A percentile compares a stretch with the other conserved stretches of the same genome.
Evolutionary conservation across 768 basidiomycete genomes (phyloP).

Genomic region (Boletus subparvulus): DNA sequence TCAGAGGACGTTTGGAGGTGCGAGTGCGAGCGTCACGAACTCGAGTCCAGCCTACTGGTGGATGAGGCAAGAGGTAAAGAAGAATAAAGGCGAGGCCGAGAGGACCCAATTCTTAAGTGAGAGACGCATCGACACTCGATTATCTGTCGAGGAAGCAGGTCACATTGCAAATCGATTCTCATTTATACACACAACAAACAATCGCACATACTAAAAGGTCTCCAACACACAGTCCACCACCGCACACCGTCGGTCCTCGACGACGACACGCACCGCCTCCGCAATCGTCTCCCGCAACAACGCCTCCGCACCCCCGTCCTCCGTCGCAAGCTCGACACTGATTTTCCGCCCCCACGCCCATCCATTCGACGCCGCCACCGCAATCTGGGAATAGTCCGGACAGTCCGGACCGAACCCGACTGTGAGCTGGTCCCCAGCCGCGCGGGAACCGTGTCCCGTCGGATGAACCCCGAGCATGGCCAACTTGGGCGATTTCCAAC

Average conservation of each 20-base stretch:
- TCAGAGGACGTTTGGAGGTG: too few species aligned
- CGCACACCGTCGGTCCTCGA: slow-evolving; percentile 59
- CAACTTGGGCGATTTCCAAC: slow-evolving; percentile 63
- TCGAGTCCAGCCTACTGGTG: too few species aligned
- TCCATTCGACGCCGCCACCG: slow-evolving; percentile 64
- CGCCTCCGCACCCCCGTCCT: slow-evolving; percentile 23
- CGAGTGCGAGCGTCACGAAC: too few species aligned
- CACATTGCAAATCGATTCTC: too few species aligned
- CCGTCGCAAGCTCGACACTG: slow-evolving; percentile 25
- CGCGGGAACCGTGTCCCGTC: slow-evolving; percentile 47
- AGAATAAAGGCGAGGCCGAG: too few species aligned
- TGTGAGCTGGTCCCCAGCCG: slow-evolving; percentile 48
- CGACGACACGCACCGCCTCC: slow-evolving; percentile 56
- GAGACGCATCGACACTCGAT: too few species aligned
- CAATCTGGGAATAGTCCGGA: slow-evolving; percentile 63
- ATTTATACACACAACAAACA: too few species aligned
- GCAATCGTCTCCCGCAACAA: slow-evolving; percentile 35
- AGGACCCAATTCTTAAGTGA: too few species aligned
- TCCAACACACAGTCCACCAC: slow-evolving; percentile 62
- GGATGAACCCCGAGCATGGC: slow-evolving; percentile 71
- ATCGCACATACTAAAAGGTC: slow-evolving; percentile 31
- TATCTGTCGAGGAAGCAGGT: too few species aligned
- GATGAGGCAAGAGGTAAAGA: too few species aligned
- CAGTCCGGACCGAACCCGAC: slow-evolving; percentile 63
- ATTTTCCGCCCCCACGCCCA: slow-evolving; percentile 59